Conservation (phyloP, 352 stramenopile species). For the Phytopythium boreale region DNA sequence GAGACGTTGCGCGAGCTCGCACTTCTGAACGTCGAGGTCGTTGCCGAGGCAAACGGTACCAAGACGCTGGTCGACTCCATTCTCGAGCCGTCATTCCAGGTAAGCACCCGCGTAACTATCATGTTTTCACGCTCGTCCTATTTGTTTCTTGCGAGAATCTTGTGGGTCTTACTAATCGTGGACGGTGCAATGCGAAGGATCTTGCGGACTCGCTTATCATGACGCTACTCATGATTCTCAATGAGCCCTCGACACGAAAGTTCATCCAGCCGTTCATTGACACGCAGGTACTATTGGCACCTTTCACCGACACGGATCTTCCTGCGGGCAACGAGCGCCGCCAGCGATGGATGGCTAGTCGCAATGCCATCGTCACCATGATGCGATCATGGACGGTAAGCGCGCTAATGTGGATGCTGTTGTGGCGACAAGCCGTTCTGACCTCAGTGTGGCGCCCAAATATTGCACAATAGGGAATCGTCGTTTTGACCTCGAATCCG, state of each 20-base stretch:
- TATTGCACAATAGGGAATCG: slow-evolving; percentile 45
- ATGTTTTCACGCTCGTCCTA: neutral
- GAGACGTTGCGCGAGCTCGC: slow-evolving; percentile 84
- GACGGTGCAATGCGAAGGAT: slow-evolving; percentile 28
- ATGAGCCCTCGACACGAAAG: slow-evolving; percentile 78
- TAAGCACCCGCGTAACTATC: neutral
- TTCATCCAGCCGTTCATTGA: slow-evolving; percentile 89
- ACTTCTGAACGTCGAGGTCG: slow-evolving; percentile 76
- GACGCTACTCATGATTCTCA: slow-evolving; percentile 83
- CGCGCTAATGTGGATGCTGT: no score
- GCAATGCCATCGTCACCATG: slow-evolving; percentile 88
- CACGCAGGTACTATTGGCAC: slow-evolving; percentile 79
- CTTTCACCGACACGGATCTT: slow-evolving; percentile 87
- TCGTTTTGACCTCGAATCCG: slow-evolving; percentile 84
- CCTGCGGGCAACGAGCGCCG: slow-evolving; percentile 79
- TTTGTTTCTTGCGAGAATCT: neutral
- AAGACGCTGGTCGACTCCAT: slow-evolving; percentile 86
- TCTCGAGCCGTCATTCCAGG: slow-evolving; percentile 83
- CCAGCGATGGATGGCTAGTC: slow-evolving; percentile 88
- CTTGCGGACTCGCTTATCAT: slow-evolving; percentile 81
- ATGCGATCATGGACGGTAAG: slow-evolving; percentile 87
- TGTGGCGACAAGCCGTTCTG: neutral
- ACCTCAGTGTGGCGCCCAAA: neutral
- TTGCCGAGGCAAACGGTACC: slow-evolving; percentile 80
- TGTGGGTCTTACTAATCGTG: neutral